Evolutionary conservation across 2,329 filamentous ascomycete genomes (phyloP), one percentile per base, ranked within the genome.

Genomic region (Phyllosticta citrichinensis): DNA sequence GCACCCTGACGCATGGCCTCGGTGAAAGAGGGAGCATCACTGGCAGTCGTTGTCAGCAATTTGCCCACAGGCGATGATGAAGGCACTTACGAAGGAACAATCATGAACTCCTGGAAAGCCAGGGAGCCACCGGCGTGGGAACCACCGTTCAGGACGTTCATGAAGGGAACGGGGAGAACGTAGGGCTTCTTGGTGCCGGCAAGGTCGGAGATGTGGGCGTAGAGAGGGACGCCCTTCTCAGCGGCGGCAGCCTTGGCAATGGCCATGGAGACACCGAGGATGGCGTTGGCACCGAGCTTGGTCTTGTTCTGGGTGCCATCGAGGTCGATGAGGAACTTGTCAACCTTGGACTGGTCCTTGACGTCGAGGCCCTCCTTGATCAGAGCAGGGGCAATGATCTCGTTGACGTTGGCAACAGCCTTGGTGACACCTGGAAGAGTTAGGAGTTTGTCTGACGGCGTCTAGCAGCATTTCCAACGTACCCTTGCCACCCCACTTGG

Each of bases 1-100:
- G 93, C 80, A 77, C 94, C 94, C 80, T 96, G 91, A 77, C 93
- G 92, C 81, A 99, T 87, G 75, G 88, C 94, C 84, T 99, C 94
- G 69, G 87, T 86, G 86, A 99, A 99, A 65, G 89, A 87, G 64
- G 91, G 87, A 68, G 94, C 94, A 65, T 86, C 82, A 69, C 87
- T 91, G 64, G 64, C 11, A 27, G 27, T 30, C n/a, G 4, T 30
- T 17, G 55, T 61, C 11, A 61, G 59, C 47, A 25, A 19, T 52
- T 8, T 8, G 10, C n/a, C 12, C 10, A 30, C 20, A 17, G 27
- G 6, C 19, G 22, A 12, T 10, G 6, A 17, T 5, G 20, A 33
- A n/a, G 20, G 56, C 52, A 60, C 75, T 68, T 70, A 79, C 77
- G 67, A 72, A 64, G 78, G 78, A 62, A 80, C 78, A 63, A 81